Conservation (phyloP, 257 asterid species). For the Scutellaria baicalensis region DNA sequence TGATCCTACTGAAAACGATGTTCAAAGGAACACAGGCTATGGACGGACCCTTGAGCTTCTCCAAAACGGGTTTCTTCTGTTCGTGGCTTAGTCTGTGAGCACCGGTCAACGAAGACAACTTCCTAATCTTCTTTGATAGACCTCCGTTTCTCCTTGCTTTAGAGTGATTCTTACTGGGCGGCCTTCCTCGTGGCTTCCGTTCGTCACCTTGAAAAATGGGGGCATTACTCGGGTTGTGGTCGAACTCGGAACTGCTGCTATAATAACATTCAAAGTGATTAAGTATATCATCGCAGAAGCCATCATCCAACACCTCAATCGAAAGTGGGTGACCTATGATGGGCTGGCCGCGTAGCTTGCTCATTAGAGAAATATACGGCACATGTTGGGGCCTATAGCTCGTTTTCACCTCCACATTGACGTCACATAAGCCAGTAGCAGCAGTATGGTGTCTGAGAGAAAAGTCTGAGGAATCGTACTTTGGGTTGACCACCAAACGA, state of each 20-base stretch:
- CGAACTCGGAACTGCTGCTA: constrained; percentile 52
- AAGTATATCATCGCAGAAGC: constrained; percentile 34
- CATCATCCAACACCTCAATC: constrained; percentile 56
- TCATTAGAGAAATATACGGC: constrained; percentile 70
- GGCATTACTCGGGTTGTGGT: constrained; percentile 6
- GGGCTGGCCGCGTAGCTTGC: constrained; percentile 62
- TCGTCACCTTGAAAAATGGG: constrained; percentile 14
- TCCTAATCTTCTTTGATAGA: constrained; percentile 60
- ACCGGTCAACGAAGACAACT: constrained; percentile 63
- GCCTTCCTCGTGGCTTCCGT: constrained; percentile 20
- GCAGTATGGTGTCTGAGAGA: constrained; percentile 45
- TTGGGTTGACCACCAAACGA: constrained; percentile 63
- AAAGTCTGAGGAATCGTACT: constrained; percentile 62
- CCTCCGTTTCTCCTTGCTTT: constrained; percentile 34
- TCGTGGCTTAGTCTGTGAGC: constrained; percentile 26
- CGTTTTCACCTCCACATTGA: constrained; percentile 54
- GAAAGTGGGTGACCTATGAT: constrained; percentile 75
- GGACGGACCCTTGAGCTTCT: constrained; percentile 52
- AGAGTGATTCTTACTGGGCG: constrained; percentile 16
- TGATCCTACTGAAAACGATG: constrained; percentile 59
- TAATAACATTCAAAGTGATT: constrained; percentile 25
- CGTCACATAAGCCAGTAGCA: constrained; percentile 44
- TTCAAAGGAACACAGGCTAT: constrained; percentile 72
- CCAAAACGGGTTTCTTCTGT: constrained; percentile 35
- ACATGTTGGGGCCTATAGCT: constrained; percentile 57